Evolutionary conservation across 768 basidiomycete species (phyloP), one percentile per base, ranked within the genome.

Genomic region (Clitopilus passeckerianus): DNA sequence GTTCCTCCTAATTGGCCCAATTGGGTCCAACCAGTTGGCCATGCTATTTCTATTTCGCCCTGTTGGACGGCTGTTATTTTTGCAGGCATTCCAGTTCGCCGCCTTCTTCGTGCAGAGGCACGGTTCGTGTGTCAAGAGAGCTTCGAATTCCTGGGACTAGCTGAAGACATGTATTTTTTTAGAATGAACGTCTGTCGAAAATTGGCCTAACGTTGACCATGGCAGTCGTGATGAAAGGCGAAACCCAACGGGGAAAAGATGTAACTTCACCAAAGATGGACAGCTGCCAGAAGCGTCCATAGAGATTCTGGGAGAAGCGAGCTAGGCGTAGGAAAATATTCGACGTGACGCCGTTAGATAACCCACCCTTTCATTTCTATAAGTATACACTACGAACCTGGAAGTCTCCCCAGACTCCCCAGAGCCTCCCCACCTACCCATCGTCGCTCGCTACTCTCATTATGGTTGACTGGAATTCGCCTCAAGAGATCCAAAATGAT

Each of bases 381-480:
- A 50, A 50, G 46, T 50, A 50, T 50, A 50, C 46, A 50, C 22
- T n/a, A 10, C 46, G 22, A 50, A 23, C 20, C 22, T 22, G 18
- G 46, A 16, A 9, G 10, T 23, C 12, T 50, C 46, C 46, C 46
- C 46, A 50, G 46, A 50, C 46, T 50, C 57, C 37, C 56, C 60
- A 52, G 37, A 34, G 46, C 63, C 57, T 53, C 63, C 57, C 65
- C 56, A 60, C 57, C 53, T 43, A 41, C 53, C 57, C 44, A 41
- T 54, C 61, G 55, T 58, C 50, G 24, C 52, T 54, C 34, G 22
- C 35, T 22, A 16, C 33, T 43, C 20, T 58, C 65, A 70, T 57
- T 41, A 86, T 87, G 86, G 80, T 82, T 61, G 73, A 86, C 66
- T 87, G 86, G 86, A 72, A 73, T 59, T 83, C 85, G 10, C 65